phyloP scores from a whole-genome alignment of 2,329 filamentous ascomycete genomes.

The Botrytis tulipae region DNA sequence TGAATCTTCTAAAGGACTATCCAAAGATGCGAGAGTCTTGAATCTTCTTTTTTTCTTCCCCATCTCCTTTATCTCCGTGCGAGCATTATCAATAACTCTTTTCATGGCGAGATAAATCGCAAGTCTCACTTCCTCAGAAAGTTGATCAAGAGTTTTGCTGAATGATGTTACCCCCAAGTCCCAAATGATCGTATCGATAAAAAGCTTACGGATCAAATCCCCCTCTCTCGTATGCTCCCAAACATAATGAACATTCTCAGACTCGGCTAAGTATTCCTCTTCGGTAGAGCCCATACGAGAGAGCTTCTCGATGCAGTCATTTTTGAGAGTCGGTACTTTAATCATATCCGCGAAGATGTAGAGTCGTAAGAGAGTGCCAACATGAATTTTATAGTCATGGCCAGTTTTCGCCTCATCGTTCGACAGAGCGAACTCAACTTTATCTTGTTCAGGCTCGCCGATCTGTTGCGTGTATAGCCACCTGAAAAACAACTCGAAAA shows the following conservation, averaged over 20 bases:
- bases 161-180: background rate
- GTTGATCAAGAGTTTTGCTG: background rate
- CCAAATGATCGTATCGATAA: conserved; percentile 20
- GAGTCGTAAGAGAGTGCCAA: background rate
- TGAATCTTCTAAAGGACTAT: background rate
- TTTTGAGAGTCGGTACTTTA: conserved; percentile 7
- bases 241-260: background rate
- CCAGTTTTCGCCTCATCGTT: too few relatives aligned
- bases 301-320: conserved; percentile 15
- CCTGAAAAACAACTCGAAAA: conserved; percentile 22
- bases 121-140: too few relatives aligned
- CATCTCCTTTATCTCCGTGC: background rate
- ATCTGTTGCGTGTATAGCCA: conserved; percentile 24
- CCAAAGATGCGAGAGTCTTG: background rate
- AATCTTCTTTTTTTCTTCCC: accelerated
- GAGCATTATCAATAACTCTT: background rate
- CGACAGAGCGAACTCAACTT: background rate
- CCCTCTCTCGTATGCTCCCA: conserved; percentile 14
- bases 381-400: background rate
- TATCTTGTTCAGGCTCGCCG: background rate
- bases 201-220: conserved; percentile 13
- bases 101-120: background rate
- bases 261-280: background rate
- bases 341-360: conserved; percentile 24
- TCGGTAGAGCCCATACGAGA: background rate